Percentiles rank a stretch among this genome's conserved stretches.
These are phyloP conservation scores for Cucurbita ficifolia DNA, from an alignment of 306 rosid species.

Conservation along the genomic window DNA sequence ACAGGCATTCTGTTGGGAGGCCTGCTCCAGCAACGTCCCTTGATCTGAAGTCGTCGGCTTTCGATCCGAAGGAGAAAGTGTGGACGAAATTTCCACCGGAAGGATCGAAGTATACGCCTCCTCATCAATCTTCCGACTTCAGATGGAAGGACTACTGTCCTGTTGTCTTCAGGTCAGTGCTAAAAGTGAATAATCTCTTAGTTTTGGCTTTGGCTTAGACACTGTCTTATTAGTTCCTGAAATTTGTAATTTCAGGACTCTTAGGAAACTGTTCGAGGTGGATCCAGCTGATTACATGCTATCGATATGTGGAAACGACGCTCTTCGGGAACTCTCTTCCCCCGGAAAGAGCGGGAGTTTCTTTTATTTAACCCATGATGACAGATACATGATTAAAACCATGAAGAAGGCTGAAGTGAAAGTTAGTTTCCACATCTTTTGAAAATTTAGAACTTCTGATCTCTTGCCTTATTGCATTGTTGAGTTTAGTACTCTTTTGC, in stretches of 20 bases:
- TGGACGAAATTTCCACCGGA: slow-evolving; percentile 96
- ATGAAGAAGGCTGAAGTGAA: slow-evolving; percentile 92
- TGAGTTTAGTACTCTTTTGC: not conserved
- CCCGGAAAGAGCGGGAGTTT: slow-evolving; percentile 99
- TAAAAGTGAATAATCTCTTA: not conserved
- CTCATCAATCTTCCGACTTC: slow-evolving; percentile 76
- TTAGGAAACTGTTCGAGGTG: slow-evolving; percentile 82
- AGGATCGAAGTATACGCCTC: slow-evolving; percentile 94
- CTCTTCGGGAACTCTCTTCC: slow-evolving; percentile 85
- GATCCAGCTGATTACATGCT: slow-evolving; percentile 98
- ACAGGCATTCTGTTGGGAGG: slow-evolving; percentile 93
- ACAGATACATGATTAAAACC: slow-evolving; percentile 92
- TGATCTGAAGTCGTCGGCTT: slow-evolving; percentile 77
- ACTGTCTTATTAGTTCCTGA: not conserved
- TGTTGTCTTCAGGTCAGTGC: slow-evolving; percentile 70
- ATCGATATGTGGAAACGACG: slow-evolving; percentile 85
- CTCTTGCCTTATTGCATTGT: not conserved
- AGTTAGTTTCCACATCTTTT: slow-evolving; percentile 27
- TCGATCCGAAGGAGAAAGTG: slow-evolving; percentile 83
- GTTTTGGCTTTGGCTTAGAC: too few relatives aligned
- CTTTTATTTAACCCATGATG: slow-evolving; percentile 82
- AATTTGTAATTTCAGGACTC: slow-evolving; percentile 46
- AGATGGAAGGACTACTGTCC: slow-evolving; percentile 98
- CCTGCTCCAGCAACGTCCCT: slow-evolving; percentile 85
- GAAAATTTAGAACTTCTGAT: not conserved